A percentile compares a stretch with the other conserved stretches of the same genome.
Evolutionary conservation across 202 grass and related monocot species (phyloP).

Genomic region (Bolboschoenoplectus hybrid): DNA sequence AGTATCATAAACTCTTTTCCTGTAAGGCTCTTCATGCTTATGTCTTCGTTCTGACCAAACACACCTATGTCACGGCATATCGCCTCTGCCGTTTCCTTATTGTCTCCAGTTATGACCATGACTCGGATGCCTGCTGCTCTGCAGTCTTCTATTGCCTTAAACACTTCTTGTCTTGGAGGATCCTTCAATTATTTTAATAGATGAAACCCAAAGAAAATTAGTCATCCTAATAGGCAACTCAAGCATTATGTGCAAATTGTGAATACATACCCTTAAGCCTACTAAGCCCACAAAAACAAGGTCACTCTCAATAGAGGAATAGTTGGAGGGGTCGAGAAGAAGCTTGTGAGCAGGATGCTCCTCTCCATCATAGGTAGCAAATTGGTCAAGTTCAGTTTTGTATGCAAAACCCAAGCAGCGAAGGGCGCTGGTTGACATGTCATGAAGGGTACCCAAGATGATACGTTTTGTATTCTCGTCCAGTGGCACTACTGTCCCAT

Average conservation of each 20-base stretch:
- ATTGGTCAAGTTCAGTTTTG: constrained; percentile 77
- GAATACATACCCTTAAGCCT: constrained; percentile 69
- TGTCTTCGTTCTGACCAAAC: constrained; percentile 72
- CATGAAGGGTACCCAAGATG: constrained; percentile 66
- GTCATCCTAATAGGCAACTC: not conserved
- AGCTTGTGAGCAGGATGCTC: constrained; percentile 93
- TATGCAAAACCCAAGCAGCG: constrained; percentile 98
- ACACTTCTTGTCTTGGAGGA: constrained; percentile 95
- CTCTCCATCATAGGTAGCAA: constrained; percentile 87
- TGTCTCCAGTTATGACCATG: constrained; percentile 98
- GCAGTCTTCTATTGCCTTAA: constrained; percentile 90
- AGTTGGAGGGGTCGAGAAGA: constrained; percentile 87
- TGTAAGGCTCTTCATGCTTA: constrained; percentile 73
- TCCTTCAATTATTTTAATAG: constrained; percentile 53
- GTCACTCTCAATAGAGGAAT: constrained; percentile 73
- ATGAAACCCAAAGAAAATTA: constrained; percentile 20
- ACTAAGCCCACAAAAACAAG: constrained; percentile 82
- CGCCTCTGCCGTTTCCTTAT: constrained; percentile 98
- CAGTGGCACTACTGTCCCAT: constrained; percentile 69
- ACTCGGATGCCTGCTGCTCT: constrained; percentile 90
- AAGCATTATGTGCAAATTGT: not conserved
- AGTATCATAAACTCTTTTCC: constrained; percentile 87
- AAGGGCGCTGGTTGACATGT: constrained; percentile 84
- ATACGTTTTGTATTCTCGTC: constrained; percentile 68
- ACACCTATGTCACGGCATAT: constrained; percentile 93